A percentile compares a stretch with the other conserved stretches of the same genome.
These are phyloP conservation scores for Pyrenochaeta sp. DNA, from an alignment of 2,329 filamentous ascomycete species.

Conservation along the genomic window DNA sequence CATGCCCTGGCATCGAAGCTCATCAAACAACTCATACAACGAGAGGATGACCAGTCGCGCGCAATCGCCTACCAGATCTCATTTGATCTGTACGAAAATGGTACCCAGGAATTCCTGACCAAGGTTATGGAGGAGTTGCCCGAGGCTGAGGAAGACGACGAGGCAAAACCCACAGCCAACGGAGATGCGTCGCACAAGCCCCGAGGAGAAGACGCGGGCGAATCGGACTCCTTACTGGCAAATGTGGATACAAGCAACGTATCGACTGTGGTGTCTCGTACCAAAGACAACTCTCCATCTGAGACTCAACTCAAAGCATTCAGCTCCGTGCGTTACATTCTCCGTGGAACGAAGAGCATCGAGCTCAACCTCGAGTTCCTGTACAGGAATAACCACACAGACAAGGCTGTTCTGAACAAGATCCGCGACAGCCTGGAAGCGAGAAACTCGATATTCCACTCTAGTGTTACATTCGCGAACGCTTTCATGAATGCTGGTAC, in stretches of 20 bases:
- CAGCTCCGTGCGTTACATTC: constrained; percentile 66
- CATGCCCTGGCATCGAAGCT: constrained; percentile 90
- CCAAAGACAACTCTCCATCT: constrained; percentile 53
- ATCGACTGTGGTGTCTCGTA: constrained; percentile 58
- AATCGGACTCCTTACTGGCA: constrained; percentile 67
- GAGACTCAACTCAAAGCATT: constrained; percentile 64
- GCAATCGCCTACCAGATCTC: constrained; percentile 96
- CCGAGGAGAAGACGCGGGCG: constrained; percentile 58
- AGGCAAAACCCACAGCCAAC: constrained; percentile 50
- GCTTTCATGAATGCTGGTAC: constrained; percentile 99
- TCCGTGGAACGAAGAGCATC: constrained; percentile 92
- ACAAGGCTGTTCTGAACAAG: constrained; percentile 92
- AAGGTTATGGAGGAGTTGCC: constrained; percentile 88
- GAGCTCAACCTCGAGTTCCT: constrained; percentile 95
- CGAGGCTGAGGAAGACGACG: constrained; percentile 56
- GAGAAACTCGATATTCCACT: constrained; percentile 98
- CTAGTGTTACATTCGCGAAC: constrained; percentile 95
- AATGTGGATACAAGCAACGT: constrained; percentile 63
- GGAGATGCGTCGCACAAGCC: constrained; percentile 48
- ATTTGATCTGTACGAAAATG: constrained; percentile 98
- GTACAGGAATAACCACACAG: constrained; percentile 93
- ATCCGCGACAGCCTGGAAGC: constrained; percentile 94
- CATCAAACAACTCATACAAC: constrained; percentile 80
- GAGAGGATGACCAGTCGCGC: constrained; percentile 78
- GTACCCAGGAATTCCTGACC: constrained; percentile 93